Conservation (phyloP, 2,329 filamentous ascomycete genomes). For the Venturia aucupariae region DNA sequence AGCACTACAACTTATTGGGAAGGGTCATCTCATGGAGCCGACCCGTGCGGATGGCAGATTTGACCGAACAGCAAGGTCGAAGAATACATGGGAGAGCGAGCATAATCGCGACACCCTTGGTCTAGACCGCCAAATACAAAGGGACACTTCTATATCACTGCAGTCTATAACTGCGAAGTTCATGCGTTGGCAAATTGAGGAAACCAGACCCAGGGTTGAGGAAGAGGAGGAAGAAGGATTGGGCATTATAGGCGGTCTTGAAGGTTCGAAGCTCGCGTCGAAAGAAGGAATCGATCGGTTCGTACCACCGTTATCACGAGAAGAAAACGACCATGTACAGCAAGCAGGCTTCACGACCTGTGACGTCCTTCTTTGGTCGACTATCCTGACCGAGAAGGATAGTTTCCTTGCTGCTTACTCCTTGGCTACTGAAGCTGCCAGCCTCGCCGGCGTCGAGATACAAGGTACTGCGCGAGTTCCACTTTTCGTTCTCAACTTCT, state of each 20-base stretch:
- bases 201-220: not conserved
- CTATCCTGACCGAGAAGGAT: not conserved
- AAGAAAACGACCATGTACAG: constrained; percentile 15
- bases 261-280: not conserved
- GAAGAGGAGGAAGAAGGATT: not conserved
- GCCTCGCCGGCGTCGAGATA: not conserved
- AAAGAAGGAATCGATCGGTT: not conserved
- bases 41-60: not conserved
- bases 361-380: constrained; percentile 19
- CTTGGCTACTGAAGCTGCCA: not conserved
- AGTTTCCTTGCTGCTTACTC: not conserved
- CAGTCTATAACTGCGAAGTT: constrained; percentile 13
- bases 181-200: constrained; percentile 3
- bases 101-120: too few species aligned
- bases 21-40: not conserved
- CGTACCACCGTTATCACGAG: constrained; percentile 10
- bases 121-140: not conserved
- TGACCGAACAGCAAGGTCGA: not conserved
- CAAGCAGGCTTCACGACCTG: constrained; percentile 16
- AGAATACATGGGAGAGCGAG: not conserved
- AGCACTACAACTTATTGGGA: not conserved
- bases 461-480: constrained; percentile 25
- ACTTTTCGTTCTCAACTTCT: constrained; percentile 37
- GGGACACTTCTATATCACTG: not conserved
- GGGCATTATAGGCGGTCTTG: not conserved